Conservation (phyloP, 2,329 filamentous ascomycete species). For the Chaetomiaceae sp. region DNA sequence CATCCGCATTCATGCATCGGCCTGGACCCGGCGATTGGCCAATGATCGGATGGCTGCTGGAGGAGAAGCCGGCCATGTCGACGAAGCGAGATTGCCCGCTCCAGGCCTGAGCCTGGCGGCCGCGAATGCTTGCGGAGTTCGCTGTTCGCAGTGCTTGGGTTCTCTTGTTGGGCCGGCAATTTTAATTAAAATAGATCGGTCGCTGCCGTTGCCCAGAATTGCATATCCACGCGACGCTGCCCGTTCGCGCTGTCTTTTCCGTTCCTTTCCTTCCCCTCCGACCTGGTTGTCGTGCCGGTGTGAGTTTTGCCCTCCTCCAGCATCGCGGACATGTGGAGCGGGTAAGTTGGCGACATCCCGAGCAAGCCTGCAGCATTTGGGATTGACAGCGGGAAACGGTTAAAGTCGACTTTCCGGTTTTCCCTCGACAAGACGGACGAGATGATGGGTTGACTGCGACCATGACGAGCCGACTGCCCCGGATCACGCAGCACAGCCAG, state of each 20-base stretch:
- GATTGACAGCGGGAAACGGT: background rate
- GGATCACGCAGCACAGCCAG: slow-evolving; percentile 12
- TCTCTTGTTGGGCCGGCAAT: slow-evolving; percentile 7
- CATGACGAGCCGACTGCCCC: slow-evolving; percentile 26
- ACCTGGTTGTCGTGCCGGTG: slow-evolving; percentile 10
- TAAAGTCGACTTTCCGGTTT: background rate
- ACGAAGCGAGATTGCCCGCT: slow-evolving; percentile 24
- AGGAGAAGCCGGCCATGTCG: slow-evolving; percentile 7
- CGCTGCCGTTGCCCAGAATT: background rate
- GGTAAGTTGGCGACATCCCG: slow-evolving; percentile 5
- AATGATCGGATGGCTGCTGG: slow-evolving; percentile 6
- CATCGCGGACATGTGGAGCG: slow-evolving; percentile 16
- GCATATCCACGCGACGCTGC: slow-evolving; percentile 15
- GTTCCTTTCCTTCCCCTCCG: background rate
- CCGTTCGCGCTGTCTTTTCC: slow-evolving; percentile 6
- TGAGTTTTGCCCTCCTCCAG: slow-evolving; percentile 14
- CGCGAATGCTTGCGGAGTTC: slow-evolving; percentile 8
- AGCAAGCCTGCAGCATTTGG: background rate
- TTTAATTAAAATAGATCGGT: slow-evolving; percentile 18
- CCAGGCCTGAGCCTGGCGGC: background rate
- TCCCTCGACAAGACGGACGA: slow-evolving; percentile 7
- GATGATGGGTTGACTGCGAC: slow-evolving; percentile 23
- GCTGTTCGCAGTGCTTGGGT: background rate
- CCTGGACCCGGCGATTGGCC: slow-evolving; percentile 5
- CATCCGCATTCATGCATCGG: slow-evolving; percentile 9